Evolutionary conservation across 1,284 basidiomycete genomes (phyloP), one percentile per base, ranked within the genome.

Genomic region (Sporisorium scitamineum): DNA sequence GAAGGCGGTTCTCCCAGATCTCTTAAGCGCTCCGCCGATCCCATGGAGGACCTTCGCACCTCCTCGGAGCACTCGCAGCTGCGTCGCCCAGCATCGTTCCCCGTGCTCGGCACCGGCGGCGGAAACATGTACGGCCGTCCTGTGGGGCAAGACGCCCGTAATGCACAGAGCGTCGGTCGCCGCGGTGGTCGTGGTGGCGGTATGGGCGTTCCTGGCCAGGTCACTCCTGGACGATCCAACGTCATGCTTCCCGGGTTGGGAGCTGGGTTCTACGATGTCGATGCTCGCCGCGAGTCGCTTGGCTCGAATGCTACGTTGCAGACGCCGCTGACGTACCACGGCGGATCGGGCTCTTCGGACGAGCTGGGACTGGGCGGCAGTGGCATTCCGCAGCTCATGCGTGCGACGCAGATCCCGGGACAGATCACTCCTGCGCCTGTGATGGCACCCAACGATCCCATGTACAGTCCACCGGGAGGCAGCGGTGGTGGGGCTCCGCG

Each of bases 21-120:
- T n/a, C 63, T 76, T 42, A 76, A 76, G 63, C 74, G 74, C 41
- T 56, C 74, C 6, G 74, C 69, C 7, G 74, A 76, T 45, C 70
- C 62, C 8, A 37, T 76, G 41, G 70, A 76, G 37, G 70, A 69
- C 18, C 61, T 67, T 5, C 68, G 68, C 20, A 59, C 53, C 48
- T 57, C 65, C 14, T 48, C 61, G 4, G 74, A 76, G 11, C 70
- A 76, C 34, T 45, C 52, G 16, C 73, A 68, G 55, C 61, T 76
- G 4, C 61, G 74, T 22, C 61, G 74, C 2, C 74, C 74, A 5
- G 74, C 74, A 7, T 72, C 74, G 2, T 76, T 76, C 59, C 74
- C 74, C 2, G 74, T 76, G 26, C 61, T 76, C 8, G 69, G 65
- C 39, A 39, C 68, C 16, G 61, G 53, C n/a, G 57, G 50, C 13